Evolutionary conservation across 495 filamentous ascomycete species (phyloP).

Genomic region (Penicillium antarcticum): DNA sequence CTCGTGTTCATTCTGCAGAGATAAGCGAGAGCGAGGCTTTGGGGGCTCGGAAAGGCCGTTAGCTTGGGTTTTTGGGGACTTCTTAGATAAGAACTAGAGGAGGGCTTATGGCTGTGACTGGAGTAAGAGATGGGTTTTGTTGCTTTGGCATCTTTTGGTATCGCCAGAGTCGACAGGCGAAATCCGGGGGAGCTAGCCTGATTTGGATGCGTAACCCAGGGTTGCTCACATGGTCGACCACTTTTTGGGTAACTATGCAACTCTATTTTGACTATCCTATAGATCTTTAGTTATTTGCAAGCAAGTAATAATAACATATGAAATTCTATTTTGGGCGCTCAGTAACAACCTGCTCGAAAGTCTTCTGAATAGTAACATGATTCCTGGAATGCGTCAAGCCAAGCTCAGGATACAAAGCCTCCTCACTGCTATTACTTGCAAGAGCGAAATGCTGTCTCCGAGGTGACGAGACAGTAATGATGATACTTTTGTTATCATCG

Average conservation of each 20-base stretch:
- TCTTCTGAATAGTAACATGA: slow-evolving; percentile 6
- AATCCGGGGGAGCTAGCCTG: no score
- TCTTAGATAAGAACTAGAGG: no score
- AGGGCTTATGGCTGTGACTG: no score
- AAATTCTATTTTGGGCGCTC: not conserved
- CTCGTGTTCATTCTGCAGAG: not conserved
- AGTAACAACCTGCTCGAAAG: slow-evolving; percentile 1
- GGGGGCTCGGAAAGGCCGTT: not conserved
- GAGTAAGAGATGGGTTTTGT: no score
- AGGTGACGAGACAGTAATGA: slow-evolving; percentile 4
- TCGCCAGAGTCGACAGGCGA: no score
- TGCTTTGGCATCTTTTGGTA: no score
- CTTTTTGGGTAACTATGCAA: not conserved
- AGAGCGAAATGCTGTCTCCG: not conserved
- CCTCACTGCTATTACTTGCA: slow-evolving; percentile 10
- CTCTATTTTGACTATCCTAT: not conserved
- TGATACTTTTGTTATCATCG: slow-evolving; percentile 1
- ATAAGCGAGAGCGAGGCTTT: not conserved
- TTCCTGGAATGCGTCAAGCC: not conserved
- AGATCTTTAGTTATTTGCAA: no score
- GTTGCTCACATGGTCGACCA: not conserved
- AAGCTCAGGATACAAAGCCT: slow-evolving; percentile 9
- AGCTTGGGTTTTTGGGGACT: not conserved
- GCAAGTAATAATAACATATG: not conserved
- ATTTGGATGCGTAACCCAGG: no score